Percentiles rank a stretch among this genome's conserved stretches.
Evolutionary conservation across 352 stramenopile genomes (phyloP).

Genomic region (Pythium brassicae): DNA sequence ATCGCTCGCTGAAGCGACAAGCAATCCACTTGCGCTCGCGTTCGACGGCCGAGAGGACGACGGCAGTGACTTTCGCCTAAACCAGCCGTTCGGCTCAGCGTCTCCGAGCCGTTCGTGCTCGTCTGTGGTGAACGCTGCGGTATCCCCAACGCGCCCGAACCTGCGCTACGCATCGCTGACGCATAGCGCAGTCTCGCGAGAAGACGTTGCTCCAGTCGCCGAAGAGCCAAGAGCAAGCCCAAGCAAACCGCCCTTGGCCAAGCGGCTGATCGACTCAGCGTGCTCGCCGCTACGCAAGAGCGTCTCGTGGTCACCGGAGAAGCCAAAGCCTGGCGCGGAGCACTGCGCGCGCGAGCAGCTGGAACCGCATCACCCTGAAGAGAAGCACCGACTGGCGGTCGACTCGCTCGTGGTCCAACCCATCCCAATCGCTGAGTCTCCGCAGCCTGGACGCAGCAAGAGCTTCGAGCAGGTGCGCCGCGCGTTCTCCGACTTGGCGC

Average conservation of each 20-base stretch:
- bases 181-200: neutral
- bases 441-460: constrained; percentile 10
- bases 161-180: constrained; percentile 1
- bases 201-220: neutral
- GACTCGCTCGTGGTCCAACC: neutral
- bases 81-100: constrained; percentile 1
- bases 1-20: neutral
- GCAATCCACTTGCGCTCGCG: neutral
- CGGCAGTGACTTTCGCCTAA: constrained; percentile 6
- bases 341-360: neutral
- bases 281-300: constrained; percentile 19
- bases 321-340: neutral
- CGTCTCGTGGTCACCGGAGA: neutral
- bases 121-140: neutral
- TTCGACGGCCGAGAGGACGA: neutral
- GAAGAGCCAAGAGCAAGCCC: neutral
- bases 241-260: constrained; percentile 1
- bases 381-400: neutral
- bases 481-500: constrained; percentile 17
- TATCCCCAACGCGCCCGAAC: constrained; percentile 5
- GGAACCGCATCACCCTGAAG: neutral
- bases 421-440: neutral
- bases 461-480: constrained; percentile 22
- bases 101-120: neutral
- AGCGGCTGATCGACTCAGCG: constrained; percentile 19